phyloP scores from a whole-genome alignment of 2,329 filamentous ascomycete genomes.

The Apiospora kogelbergensis region DNA sequence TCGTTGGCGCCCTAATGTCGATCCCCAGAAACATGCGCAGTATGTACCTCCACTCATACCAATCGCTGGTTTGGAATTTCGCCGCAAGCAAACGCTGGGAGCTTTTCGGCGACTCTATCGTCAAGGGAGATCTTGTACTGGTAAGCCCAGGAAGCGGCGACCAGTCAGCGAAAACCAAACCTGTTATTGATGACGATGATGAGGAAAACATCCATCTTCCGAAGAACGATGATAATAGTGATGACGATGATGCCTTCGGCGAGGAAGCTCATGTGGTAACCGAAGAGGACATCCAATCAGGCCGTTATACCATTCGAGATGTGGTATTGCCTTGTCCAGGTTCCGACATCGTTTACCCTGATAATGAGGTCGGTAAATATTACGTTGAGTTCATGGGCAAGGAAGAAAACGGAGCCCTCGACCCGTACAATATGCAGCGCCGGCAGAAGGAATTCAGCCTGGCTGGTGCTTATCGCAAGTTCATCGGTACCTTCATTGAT shows the following conservation, averaged over 20 bases:
- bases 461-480: constrained; percentile 82
- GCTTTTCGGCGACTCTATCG: constrained; percentile 68
- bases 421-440: constrained; percentile 85
- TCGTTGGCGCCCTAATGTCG: constrained; percentile 73
- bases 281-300: constrained; percentile 74
- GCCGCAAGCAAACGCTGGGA: constrained; percentile 80
- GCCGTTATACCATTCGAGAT: constrained; percentile 80
- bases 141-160: neutral
- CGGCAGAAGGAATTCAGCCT: constrained; percentile 85
- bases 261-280: constrained; percentile 61
- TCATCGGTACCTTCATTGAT: constrained; percentile 71
- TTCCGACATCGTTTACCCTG: constrained; percentile 83
- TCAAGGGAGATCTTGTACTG: constrained; percentile 84
- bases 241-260: constrained; percentile 42
- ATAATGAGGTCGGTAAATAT: constrained; percentile 79
- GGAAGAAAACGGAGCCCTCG: constrained; percentile 72
- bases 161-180: constrained; percentile 34
- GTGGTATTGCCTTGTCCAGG: constrained; percentile 90
- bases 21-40: constrained; percentile 81
- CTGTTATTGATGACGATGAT: constrained; percentile 50
- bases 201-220: constrained; percentile 61
- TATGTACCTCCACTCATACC: constrained; percentile 98
- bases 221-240: constrained; percentile 42
- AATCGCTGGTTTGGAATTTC: constrained; percentile 92
- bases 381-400: constrained; percentile 86